Percentiles rank a stretch among this genome's conserved stretches.
These are phyloP conservation scores for Diaporthe capsici DNA, from an alignment of 2,329 filamentous ascomycete genomes.

Conservation along the genomic window DNA sequence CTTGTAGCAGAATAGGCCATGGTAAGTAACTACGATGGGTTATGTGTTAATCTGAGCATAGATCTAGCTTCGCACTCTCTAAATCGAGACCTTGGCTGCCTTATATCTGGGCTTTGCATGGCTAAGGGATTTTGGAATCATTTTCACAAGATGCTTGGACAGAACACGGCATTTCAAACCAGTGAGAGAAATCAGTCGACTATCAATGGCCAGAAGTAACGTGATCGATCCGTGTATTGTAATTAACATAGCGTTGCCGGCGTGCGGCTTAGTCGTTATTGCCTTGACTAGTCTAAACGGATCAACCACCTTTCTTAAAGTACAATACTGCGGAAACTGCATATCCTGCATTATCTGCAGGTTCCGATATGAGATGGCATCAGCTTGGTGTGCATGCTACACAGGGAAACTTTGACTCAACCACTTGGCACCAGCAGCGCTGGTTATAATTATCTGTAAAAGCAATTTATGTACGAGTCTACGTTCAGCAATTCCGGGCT, in stretches of 20 bases:
- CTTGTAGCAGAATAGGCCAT: not conserved
- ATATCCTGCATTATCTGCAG: not conserved
- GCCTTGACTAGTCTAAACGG: not conserved
- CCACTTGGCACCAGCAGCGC: too few species aligned
- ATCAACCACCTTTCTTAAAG: not conserved
- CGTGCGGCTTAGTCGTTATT: too few species aligned
- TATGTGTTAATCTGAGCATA: not conserved
- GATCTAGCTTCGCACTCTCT: not conserved
- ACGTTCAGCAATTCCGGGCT: not conserved
- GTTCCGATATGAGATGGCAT: not conserved
- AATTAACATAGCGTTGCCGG: not conserved
- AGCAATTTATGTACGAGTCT: not conserved
- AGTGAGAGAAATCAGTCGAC: not conserved
- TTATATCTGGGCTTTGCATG: not conserved
- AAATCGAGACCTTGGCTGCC: not conserved
- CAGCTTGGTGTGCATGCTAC: not conserved
- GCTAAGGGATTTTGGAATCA: not conserved
- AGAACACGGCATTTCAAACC: not conserved
- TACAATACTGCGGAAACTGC: too few species aligned
- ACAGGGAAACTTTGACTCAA: too few species aligned
- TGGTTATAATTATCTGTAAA: not conserved
- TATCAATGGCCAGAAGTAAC: not conserved
- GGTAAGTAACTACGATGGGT: too few species aligned
- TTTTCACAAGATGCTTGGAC: not conserved
- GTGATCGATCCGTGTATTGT: not conserved